Conservation (phyloP, 2,329 filamentous ascomycete species). For the Pseudopithomyces chartarum region DNA sequence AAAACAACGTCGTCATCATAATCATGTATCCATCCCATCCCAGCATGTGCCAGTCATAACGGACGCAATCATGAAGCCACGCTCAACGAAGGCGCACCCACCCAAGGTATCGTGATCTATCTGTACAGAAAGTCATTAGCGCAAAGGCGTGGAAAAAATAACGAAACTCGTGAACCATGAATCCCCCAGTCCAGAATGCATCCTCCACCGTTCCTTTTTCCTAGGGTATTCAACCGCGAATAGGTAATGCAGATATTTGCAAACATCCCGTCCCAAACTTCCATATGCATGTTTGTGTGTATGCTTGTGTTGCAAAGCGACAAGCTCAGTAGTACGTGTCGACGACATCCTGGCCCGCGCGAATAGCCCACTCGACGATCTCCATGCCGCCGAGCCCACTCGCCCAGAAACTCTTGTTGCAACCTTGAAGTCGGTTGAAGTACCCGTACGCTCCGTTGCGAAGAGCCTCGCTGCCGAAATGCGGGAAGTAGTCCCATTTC, state of each 20-base stretch:
- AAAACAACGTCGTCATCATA: constrained; percentile 6
- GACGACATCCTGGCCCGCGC: constrained; percentile 41
- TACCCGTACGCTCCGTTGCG: constrained; percentile 34
- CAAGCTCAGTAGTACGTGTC: constrained; percentile 35
- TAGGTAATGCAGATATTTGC: background rate
- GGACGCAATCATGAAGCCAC: constrained; percentile 30
- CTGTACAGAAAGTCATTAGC: constrained; percentile 20
- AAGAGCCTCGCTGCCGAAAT: constrained; percentile 37
- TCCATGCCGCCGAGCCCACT: constrained; percentile 46
- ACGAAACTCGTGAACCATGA: constrained; percentile 14
- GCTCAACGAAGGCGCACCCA: constrained; percentile 31
- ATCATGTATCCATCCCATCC: constrained; percentile 15
- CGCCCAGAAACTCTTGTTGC: constrained; percentile 44
- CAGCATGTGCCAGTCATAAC: constrained; percentile 11
- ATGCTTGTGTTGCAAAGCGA: background rate
- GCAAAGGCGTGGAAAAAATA: constrained; percentile 7
- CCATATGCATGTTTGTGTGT: too few species aligned
- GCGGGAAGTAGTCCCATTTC: constrained; percentile 48
- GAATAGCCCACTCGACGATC: constrained; percentile 45
- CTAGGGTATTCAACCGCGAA: background rate
- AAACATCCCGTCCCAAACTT: background rate
- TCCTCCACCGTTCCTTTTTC: constrained; percentile 4
- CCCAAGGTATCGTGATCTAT: constrained; percentile 25
- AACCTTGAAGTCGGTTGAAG: constrained; percentile 42
- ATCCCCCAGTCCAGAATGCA: background rate